Percentiles rank a stretch among this genome's conserved stretches.
Evolutionary conservation across 2,329 filamentous ascomycete genomes (phyloP).

Genomic region (Pestalotiopsis sp.): DNA sequence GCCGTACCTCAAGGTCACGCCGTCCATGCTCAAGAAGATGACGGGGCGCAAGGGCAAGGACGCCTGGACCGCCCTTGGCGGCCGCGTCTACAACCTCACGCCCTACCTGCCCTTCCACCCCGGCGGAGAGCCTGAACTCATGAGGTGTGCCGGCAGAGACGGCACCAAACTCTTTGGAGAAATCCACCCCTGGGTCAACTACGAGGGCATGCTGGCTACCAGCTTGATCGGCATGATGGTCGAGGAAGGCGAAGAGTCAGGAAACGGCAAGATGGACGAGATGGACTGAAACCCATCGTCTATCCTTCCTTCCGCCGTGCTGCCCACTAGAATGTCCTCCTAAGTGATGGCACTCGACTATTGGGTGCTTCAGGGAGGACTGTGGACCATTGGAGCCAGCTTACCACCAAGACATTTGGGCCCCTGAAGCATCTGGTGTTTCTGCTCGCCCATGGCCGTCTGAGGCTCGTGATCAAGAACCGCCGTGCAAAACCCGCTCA

Average conservation of each 20-base stretch:
- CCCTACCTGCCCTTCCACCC: conserved; percentile 92
- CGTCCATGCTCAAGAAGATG: conserved; percentile 74
- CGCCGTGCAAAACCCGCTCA: not conserved
- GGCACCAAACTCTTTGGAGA: conserved; percentile 67
- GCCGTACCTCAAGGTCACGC: conserved; percentile 74
- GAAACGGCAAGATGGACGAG: conserved; percentile 53
- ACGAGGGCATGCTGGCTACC: conserved; percentile 67
- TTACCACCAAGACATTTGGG: too few relatives aligned
- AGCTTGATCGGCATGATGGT: conserved; percentile 68
- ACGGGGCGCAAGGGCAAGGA: conserved; percentile 84
- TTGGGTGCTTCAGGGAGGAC: too few relatives aligned
- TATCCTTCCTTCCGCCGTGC: too few relatives aligned
- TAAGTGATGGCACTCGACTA: too few relatives aligned
- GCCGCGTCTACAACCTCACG: conserved; percentile 91
- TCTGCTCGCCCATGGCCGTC: not conserved
- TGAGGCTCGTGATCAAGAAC: not conserved
- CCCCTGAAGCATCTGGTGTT: too few relatives aligned
- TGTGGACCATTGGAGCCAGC: too few relatives aligned
- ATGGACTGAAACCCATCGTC: conserved; percentile 52
- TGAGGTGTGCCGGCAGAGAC: conserved; percentile 64
- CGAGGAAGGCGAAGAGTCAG: conserved; percentile 47
- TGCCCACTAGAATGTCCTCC: too few relatives aligned
- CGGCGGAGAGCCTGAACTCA: conserved; percentile 76
- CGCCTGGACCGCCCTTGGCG: conserved; percentile 88
- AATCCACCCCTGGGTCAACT: conserved; percentile 74